A percentile compares a stretch with the other conserved stretches of the same genome.
Evolutionary conservation across 2,329 filamentous ascomycete genomes (phyloP).

Genomic region (Nakataea oryzae): DNA sequence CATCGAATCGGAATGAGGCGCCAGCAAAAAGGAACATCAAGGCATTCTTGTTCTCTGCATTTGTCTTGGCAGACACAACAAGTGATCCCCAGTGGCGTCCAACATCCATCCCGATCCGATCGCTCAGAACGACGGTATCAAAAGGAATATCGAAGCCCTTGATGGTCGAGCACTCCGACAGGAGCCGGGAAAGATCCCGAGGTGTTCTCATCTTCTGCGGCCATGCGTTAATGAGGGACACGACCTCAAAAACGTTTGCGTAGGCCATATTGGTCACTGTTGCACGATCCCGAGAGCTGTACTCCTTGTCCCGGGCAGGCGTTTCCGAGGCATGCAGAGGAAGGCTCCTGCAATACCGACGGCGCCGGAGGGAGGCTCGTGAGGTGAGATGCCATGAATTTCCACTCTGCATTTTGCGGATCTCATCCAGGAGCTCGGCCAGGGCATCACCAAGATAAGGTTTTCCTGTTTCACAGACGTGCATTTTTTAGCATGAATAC

Average conservation of each 20-base stretch:
- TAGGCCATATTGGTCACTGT: constrained; percentile 3
- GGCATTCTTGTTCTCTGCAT: constrained; percentile 5
- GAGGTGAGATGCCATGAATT: not conserved
- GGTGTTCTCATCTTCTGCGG: constrained; percentile 1
- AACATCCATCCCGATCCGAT: constrained; percentile 13
- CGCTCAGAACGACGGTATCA: constrained; percentile 12
- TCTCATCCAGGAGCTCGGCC: not conserved
- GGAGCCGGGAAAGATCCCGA: constrained; percentile 10
- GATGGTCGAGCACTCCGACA: constrained; percentile 12
- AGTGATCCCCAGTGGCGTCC: constrained; percentile 14
- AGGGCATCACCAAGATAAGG: not conserved
- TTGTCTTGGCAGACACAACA: constrained; percentile 8
- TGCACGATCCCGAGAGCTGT: constrained; percentile 10
- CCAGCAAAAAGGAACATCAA: constrained; percentile 16
- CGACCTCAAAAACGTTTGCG: not conserved
- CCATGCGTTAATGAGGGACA: not conserved
- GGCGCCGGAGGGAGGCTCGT: not conserved
- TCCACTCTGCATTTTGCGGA: not conserved
- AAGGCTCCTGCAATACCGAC: not conserved
- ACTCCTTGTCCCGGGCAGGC: constrained; percentile 4
- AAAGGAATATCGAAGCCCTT: constrained; percentile 11
- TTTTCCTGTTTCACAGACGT: too few relatives aligned
- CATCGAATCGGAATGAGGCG: constrained; percentile 14
- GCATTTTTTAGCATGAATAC: too few relatives aligned
- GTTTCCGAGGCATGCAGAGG: not conserved